These are phyloP conservation scores for Fraxinus xanthoxyloides DNA, from an alignment of 305 asterid genomes.

Conservation along the genomic window DNA sequence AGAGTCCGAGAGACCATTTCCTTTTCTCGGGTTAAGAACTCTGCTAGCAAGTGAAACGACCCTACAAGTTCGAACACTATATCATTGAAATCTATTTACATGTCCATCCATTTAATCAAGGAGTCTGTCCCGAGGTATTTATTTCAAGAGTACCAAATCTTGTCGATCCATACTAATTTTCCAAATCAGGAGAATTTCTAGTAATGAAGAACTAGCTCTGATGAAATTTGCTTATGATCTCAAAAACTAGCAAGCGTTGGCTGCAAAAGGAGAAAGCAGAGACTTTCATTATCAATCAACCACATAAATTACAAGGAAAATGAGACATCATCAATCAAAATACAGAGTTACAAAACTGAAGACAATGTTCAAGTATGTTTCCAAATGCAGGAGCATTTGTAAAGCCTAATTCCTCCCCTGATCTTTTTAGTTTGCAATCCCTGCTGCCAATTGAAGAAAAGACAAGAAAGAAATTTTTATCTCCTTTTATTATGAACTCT, in stretches of 20 bases:
- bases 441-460: conserved; percentile 26
- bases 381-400: conserved; percentile 32
- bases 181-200: not conserved
- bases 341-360: conserved; percentile 32
- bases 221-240: not conserved
- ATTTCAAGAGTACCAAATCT: not conserved
- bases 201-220: not conserved
- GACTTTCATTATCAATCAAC: not conserved
- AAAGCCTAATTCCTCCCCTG: conserved; percentile 27
- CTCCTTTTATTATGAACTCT: conserved; percentile 42
- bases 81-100: too few relatives aligned
- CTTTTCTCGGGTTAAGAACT: not conserved
- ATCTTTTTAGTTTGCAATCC: conserved; percentile 28
- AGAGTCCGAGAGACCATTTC: not conserved
- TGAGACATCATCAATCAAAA: conserved; percentile 19
- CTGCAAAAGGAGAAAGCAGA: not conserved
- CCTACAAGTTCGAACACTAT: not conserved
- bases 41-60: too few relatives aligned
- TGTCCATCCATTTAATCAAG: too few relatives aligned
- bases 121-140: not conserved
- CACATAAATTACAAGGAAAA: not conserved
- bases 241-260: not conserved
- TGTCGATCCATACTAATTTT: not conserved
- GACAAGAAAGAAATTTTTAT: conserved; percentile 17
- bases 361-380: conserved; percentile 26